Evolutionary conservation across 495 filamentous ascomycete species (phyloP), one percentile per base, ranked within the genome.

Genomic region (Xylona heveae): DNA sequence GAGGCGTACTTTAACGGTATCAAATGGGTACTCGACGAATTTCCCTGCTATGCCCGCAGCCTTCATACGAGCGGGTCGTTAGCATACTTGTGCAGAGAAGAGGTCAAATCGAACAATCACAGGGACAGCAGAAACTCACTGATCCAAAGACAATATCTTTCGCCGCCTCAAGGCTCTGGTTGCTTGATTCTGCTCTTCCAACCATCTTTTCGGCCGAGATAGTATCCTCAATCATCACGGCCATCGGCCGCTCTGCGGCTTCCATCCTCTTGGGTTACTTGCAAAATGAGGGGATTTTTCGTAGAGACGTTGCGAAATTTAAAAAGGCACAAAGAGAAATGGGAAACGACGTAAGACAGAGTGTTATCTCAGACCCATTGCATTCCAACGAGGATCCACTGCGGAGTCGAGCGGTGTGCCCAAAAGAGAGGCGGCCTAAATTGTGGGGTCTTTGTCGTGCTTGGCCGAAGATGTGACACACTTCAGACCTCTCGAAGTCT

Each of bases 11-110:
- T 99, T 99, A 42, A 99, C 74, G 0, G 90, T 99, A 57, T 99
- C 90, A 52, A 95, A 95, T 19, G 90, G 90, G 49, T 90, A 99
- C 46, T 99, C 90, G 44, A 99, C 80, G 39, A 79, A 68, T 58
- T 99, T 99, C 38, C 88, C 90, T 15, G 78, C 76, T 35, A 88
- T 73, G 37, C 90, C 90, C 24, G 84, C 84, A 16, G 70, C 50
- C 78, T 83, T 9, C 18, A 1, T n/a, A 15, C 33, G 19, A 12
- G 14, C 5, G 19, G 18, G 26, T 15, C 26, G 20, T 19, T 1
- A 7, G 12, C 22, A 6, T 22, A 3, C 3, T 7, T 6, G 18
- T 10, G 24, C 26, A 30, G 18, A 28, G 10, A 30, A 3, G 14
- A 26, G 30, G 30, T 33, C 6, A 25, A 25, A 25, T 25, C 9